A percentile compares a stretch with the other conserved stretches of the same genome.
Evolutionary conservation across 2,329 filamentous ascomycete species (phyloP).

Genomic region (Penicillium glabrum): DNA sequence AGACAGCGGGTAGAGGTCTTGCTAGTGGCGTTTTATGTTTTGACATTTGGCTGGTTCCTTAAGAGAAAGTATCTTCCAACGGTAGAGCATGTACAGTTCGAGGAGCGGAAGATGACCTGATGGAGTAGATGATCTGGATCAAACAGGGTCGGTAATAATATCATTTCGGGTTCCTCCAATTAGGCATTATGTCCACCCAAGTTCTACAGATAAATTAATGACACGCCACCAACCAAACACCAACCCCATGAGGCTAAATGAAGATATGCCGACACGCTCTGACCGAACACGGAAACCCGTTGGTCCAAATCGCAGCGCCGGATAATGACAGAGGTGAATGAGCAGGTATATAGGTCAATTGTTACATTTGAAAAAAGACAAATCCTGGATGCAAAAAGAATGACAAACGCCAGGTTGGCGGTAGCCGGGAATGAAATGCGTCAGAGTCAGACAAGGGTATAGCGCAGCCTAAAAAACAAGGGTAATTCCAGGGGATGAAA

Average conservation of each 20-base stretch:
- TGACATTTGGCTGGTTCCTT: conserved; percentile 21
- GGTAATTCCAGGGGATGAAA: background rate
- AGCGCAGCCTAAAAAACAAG: conserved; percentile 23
- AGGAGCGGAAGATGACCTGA: conserved; percentile 12
- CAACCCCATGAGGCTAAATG: conserved; percentile 13
- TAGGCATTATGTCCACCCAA: conserved; percentile 7
- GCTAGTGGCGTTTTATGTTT: conserved; percentile 5
- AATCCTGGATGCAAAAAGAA: conserved; percentile 2
- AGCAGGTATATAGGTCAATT: background rate
- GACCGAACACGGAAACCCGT: background rate
- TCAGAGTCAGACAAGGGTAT: conserved; percentile 19
- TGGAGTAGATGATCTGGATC: no score
- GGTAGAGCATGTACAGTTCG: conserved; percentile 8
- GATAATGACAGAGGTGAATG: background rate
- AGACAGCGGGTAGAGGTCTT: conserved; percentile 12
- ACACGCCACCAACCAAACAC: conserved; percentile 10
- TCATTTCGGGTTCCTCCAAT: conserved; percentile 2
- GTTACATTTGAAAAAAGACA: background rate
- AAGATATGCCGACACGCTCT: conserved; percentile 16
- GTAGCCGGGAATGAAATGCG: conserved; percentile 7
- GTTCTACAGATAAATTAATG: background rate
- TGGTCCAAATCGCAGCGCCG: background rate
- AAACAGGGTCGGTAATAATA: background rate
- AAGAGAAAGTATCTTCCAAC: conserved; percentile 10
- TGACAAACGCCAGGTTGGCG: conserved; percentile 15